phyloP scores from a whole-genome alignment of 1,284 basidiomycete genomes.

The Leccinum griseonigrum region DNA sequence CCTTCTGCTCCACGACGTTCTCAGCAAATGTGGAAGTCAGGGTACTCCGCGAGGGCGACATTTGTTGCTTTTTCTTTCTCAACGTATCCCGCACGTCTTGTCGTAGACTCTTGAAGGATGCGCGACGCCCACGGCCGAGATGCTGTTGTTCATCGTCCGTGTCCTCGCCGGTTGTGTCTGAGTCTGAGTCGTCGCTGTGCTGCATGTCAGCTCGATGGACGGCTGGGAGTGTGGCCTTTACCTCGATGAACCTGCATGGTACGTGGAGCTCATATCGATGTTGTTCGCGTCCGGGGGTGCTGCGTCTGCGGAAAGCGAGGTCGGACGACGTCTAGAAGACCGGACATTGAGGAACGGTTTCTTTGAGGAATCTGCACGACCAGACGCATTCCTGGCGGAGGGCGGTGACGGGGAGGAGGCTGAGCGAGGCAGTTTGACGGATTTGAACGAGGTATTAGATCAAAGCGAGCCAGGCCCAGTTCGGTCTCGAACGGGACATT shows the following conservation, averaged over 20 bases:
- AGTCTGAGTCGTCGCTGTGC: slow-evolving; percentile 31
- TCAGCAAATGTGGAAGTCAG: slow-evolving; percentile 23
- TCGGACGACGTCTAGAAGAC: slow-evolving; percentile 38
- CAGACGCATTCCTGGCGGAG: slow-evolving; percentile 40
- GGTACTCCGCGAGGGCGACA: slow-evolving; percentile 21
- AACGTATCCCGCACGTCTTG: slow-evolving; percentile 23
- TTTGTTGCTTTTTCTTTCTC: slow-evolving; percentile 29
- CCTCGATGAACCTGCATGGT: slow-evolving; percentile 65
- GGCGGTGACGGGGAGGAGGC: slow-evolving; percentile 74
- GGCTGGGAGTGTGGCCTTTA: not conserved
- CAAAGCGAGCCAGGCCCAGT: not conserved
- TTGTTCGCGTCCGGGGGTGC: slow-evolving; percentile 29
- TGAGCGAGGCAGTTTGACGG: slow-evolving; percentile 70
- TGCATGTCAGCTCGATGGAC: not conserved
- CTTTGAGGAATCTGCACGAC: slow-evolving; percentile 42
- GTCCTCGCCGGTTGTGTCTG: slow-evolving; percentile 32
- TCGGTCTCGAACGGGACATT: slow-evolving; percentile 1
- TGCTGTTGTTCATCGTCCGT: slow-evolving; percentile 27
- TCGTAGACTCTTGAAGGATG: slow-evolving; percentile 26
- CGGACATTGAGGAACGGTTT: slow-evolving; percentile 38
- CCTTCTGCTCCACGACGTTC: slow-evolving; percentile 18
- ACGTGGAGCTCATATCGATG: slow-evolving; percentile 79
- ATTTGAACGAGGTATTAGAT: slow-evolving; percentile 9
- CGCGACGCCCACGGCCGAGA: slow-evolving; percentile 27
- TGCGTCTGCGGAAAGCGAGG: slow-evolving; percentile 20